Evolutionary conservation across 352 stramenopile species (phyloP), one percentile per base, ranked within the genome.

Genomic region (Globisporangium radiosum): DNA sequence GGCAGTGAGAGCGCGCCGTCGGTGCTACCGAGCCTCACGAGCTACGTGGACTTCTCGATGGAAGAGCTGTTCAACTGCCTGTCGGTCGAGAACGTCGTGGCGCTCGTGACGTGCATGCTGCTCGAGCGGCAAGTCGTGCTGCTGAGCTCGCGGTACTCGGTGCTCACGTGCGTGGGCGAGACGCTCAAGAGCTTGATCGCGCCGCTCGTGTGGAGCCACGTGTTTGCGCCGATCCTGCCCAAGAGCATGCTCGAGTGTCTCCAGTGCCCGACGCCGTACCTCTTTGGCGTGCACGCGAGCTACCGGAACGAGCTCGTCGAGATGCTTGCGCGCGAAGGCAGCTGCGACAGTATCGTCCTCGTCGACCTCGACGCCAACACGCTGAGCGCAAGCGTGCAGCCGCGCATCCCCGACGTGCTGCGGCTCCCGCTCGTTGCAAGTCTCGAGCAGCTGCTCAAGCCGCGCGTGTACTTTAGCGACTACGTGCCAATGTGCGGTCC

Each of bases 241-340:
- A 78, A 84, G 55, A 82, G 69, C 49, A 92, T 94, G 81, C 69
- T 92, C 7, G 85, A 92, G 57, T 88, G 76, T 17, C 72, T 94
- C 37, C 85, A 94, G 59, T 94, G 85, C 54, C 85, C 85, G 47
- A 94, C 85, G 8, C 85, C 85, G 19, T 94, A 88, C 53, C 52
- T 94, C n/a, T 94, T 94, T 57, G 85, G 85, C n/a, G 75, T 92
- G 3, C 82, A 94, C 54, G 68, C 81, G 15, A 90, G 78, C 59
- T 90, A 90, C 60, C 73, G 72, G 47, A 58, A 52, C 3, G 80
- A 92, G 47, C 62, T 92, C 45, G 70, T 72, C 10, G 82, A 92
- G 42, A 89, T 90, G 76, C 75, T 90, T n/a, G 56, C 71, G 19
- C 70, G 80, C 9, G 79, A 90, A 76, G 79, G 79, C n/a, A 88